Evolutionary conservation across 83 land plant species (phyloP), one percentile per base, ranked within the genome.

Genomic region (Diphasiastrum complanatum): DNA sequence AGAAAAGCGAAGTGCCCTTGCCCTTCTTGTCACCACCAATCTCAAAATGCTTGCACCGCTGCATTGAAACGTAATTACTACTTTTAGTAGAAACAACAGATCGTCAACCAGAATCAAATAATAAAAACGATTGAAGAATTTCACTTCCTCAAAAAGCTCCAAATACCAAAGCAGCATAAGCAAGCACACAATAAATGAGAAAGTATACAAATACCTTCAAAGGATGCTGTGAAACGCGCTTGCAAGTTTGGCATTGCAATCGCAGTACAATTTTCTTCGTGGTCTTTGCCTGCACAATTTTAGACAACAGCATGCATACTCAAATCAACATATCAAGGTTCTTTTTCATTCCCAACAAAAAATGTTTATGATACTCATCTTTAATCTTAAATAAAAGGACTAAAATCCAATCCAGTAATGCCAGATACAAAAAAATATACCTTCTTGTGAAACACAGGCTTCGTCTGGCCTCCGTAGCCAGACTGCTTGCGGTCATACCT

Each of bases 401-500:
- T n/a, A n/a, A n/a, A n/a, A n/a, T n/a, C n/a, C n/a, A n/a, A n/a
- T n/a, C n/a, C n/a, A n/a, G n/a, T n/a, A n/a, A n/a, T n/a, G n/a
- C n/a, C n/a, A n/a, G n/a, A n/a, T n/a, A n/a, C n/a, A n/a, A n/a
- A n/a, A n/a, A n/a, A n/a, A n/a, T n/a, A n/a, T 46, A 70, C 88
- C 86, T 84, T 84, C 66, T 84, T 84, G 78, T 84, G 88, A 57
- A 84, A 84, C 35, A 84, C 86, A 28, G 88, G 88, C 76, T 84
- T 84, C 36, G 86, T 82, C 59, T 84, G 88, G 36, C 88, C 88
- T 38, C 88, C 88, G 71, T 84, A 84, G 36, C 88, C 88, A 36
- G 86, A 84, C 50, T 82, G 86, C 75, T 84, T 84, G 45, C 88
- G 64, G 60, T 84, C 88, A 67, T 84, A 84, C 70, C 86, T 86